phyloP scores from a whole-genome alignment of 2,329 filamentous ascomycete species.

The Lecanicillium sp. region DNA sequence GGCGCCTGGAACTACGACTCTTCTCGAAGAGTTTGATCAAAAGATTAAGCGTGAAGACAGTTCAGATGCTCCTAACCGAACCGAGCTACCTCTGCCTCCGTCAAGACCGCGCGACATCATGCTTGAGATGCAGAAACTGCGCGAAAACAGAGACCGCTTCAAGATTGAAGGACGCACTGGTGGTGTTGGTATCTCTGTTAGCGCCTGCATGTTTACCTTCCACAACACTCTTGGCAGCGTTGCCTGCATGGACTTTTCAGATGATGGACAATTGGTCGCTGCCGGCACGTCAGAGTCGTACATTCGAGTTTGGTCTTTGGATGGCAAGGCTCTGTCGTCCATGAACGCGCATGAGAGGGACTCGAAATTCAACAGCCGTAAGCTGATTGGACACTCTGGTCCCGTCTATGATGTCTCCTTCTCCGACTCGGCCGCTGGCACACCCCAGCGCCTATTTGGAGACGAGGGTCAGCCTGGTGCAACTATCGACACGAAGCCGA shows the following conservation, averaged over 20 bases:
- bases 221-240: constrained; percentile 92
- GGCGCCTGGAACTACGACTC: constrained; percentile 59
- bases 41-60: constrained; percentile 86
- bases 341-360: constrained; percentile 54
- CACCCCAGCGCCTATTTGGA: constrained; percentile 44
- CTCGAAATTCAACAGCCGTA: constrained; percentile 54
- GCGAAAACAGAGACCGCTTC: constrained; percentile 88
- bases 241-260: constrained; percentile 92
- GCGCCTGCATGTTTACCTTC: constrained; percentile 96
- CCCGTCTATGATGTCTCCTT: constrained; percentile 88
- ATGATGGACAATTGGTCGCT: constrained; percentile 80
- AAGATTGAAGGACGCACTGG: constrained; percentile 79
- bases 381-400: constrained; percentile 84
- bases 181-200: constrained; percentile 75
- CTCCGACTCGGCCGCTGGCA: constrained; percentile 60
- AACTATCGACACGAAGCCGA: constrained; percentile 50
- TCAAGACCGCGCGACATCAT: constrained; percentile 85
- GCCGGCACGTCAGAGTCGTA: constrained; percentile 91
- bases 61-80: constrained; percentile 71
- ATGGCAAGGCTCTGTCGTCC: constrained; percentile 73
- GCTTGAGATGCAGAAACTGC: constrained; percentile 89
- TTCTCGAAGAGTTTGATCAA: constrained; percentile 83
- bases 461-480: constrained; percentile 38
- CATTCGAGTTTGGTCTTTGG: constrained; percentile 87
- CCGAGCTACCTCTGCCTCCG: constrained; percentile 78